These are phyloP conservation scores for Daldinia loculata DNA, from an alignment of 495 filamentous ascomycete species.

Conservation along the genomic window DNA sequence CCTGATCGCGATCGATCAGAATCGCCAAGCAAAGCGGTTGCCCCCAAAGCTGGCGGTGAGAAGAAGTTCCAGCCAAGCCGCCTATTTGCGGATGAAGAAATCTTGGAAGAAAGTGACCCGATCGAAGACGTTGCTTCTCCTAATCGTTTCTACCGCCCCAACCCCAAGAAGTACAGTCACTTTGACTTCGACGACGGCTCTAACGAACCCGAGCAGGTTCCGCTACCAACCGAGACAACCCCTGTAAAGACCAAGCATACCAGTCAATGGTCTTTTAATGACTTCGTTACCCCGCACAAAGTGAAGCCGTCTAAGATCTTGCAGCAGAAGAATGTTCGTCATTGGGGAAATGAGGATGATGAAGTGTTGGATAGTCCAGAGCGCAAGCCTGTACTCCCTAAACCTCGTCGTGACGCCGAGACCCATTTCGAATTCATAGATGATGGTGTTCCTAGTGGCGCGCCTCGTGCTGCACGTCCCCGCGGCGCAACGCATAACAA, in stretches of 20 bases:
- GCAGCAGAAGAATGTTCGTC: conserved; percentile 64
- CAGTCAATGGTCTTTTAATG: conserved; percentile 84
- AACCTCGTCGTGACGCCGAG: conserved; percentile 80
- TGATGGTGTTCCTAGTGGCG: conserved; percentile 44
- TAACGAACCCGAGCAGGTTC: conserved; percentile 53
- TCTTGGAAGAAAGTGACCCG: conserved; percentile 48
- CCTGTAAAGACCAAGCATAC: conserved; percentile 67
- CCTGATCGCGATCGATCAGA: conserved; percentile 54
- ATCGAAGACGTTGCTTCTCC: conserved; percentile 49
- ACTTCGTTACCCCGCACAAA: conserved; percentile 84
- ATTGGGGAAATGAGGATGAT: conserved; percentile 77
- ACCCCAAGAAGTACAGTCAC: conserved; percentile 83
- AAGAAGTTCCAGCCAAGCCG: conserved; percentile 76
- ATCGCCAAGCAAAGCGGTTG: conserved; percentile 58
- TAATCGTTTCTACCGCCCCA: conserved; percentile 63
- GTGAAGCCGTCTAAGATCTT: conserved; percentile 53
- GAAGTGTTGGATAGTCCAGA: conserved; percentile 66
- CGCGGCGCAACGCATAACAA: conserved; percentile 65
- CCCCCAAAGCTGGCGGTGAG: conserved; percentile 70
- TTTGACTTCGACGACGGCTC: conserved; percentile 82
- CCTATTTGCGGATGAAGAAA: conserved; percentile 71
- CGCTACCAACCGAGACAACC: conserved; percentile 48
- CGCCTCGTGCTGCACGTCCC: conserved; percentile 48
- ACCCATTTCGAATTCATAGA: conserved; percentile 80
- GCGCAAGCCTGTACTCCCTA: conserved; percentile 61